phyloP scores from a whole-genome alignment of 129 eudicot genomes.

The Oenanthe sinensis region DNA sequence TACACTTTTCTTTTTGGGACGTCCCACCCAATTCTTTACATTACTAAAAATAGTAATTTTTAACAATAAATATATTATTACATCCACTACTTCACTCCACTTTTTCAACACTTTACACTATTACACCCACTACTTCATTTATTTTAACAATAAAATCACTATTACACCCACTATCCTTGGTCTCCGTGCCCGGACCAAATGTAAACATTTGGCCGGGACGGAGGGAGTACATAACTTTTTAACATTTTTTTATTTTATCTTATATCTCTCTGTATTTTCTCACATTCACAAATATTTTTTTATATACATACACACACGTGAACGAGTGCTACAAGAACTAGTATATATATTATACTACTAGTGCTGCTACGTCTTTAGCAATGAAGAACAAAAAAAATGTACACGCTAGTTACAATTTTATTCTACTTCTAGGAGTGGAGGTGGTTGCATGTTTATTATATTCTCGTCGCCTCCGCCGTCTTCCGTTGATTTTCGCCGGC shows the following conservation, averaged over 20 bases:
- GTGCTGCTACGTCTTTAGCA: not conserved
- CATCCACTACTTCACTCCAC: no score
- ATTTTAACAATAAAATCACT: no score
- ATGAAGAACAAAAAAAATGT: slow-evolving; percentile 39
- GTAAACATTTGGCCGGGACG: no score
- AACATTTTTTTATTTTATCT: not conserved
- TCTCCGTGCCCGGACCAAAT: no score
- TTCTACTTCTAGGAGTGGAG: slow-evolving; percentile 16
- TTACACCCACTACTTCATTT: no score
- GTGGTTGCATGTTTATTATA: slow-evolving; percentile 24
- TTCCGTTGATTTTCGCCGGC: slow-evolving; percentile 36
- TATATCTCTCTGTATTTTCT: not conserved
- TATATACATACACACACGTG: not conserved
- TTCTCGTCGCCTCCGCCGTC: slow-evolving; percentile 26
- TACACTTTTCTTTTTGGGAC: no score
- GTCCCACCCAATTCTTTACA: no score
- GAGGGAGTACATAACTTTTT: no score
- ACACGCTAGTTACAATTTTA: slow-evolving; percentile 9
- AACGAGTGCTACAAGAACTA: not conserved
- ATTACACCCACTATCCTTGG: no score
- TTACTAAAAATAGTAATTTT: no score
- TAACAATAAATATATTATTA: no score
- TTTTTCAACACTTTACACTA: no score
- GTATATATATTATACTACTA: not conserved
- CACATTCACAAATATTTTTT: not conserved